Evolutionary conservation across 2,329 filamentous ascomycete genomes (phyloP).

Genomic region (Cladosporium cucumerinum): DNA sequence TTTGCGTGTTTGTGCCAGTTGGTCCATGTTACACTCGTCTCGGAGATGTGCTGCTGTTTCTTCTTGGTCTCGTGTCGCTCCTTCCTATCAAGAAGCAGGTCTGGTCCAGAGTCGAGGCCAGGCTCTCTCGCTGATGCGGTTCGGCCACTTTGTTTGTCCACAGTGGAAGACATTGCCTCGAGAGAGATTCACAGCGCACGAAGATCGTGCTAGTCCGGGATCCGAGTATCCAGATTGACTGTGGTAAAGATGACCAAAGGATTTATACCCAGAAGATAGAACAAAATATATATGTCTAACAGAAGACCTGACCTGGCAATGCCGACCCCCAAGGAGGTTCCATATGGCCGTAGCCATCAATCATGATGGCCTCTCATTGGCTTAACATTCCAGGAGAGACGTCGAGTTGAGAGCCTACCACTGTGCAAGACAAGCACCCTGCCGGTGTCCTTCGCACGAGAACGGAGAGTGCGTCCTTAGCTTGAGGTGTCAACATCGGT

Average conservation of each 20-base stretch:
- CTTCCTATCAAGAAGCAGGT: background rate
- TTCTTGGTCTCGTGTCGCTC: background rate
- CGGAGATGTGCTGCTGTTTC: constrained; percentile 77
- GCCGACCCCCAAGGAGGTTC: background rate
- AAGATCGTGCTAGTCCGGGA: too few relatives aligned
- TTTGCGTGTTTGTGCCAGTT: constrained; percentile 89
- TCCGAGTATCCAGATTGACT: background rate
- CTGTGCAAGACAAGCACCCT: background rate
- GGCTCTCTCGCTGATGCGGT: background rate
- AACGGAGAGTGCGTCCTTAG: background rate
- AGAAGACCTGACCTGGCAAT: background rate
- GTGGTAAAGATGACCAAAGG: background rate
- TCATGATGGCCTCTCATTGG: background rate
- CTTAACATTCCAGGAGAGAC: background rate
- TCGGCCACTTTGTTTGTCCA: background rate
- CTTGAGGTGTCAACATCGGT: background rate
- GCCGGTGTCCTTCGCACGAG: background rate
- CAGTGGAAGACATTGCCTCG: background rate
- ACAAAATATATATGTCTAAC: background rate
- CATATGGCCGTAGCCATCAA: background rate
- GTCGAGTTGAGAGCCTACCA: background rate
- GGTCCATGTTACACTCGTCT: constrained; percentile 67
- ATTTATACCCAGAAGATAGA: background rate
- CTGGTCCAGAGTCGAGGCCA: background rate
- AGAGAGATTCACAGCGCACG: too few relatives aligned